Evolutionary conservation across 2,329 filamentous ascomycete species (phyloP), one percentile per base, ranked within the genome.

Genomic region (Pseudocercospora pini-densiflorae): DNA sequence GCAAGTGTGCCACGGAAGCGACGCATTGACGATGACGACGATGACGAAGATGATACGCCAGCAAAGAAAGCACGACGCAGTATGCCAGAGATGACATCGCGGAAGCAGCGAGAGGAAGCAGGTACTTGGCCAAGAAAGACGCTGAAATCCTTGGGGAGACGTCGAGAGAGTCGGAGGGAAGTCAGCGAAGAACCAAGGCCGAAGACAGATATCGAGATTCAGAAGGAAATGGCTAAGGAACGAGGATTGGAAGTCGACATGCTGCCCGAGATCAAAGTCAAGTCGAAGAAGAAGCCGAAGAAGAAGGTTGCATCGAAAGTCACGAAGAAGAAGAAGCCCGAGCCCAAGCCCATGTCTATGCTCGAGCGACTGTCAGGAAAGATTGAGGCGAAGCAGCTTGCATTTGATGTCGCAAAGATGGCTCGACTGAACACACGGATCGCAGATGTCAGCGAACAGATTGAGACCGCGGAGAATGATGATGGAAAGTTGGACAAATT

Each of bases 391-490:
- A 24, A 10, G 14, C 55, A 61, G n/a, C 49, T 65, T 21, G 31
- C 33, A 10, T 53, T 45, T 21, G 36, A 61, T 12, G 57, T 69
- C 55, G 61, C 62, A 19, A 62, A 68, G 27, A 66, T 70, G 16
- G 63, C 57, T 24, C 64, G 59, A 40, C 60, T 68, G 29, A 68
- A 70, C 36, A 36, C 51, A 24, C 61, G 59, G 3, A 59, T 68
- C 21, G 45, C 61, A 19, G 16, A 23, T 16, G 3, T 66, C 29
- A 62, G 33, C 54, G 58, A 60, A 8, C 21, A 53, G 9, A 53
- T 23, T 9, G 21, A 27, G 21, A 53, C 47, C 5, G 47, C 47
- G 8, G 16, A 23, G 21, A 9, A 27, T 12, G 19, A 27, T 2
- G 24, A 53, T 6, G 47, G 21, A 27, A 53, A 53, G 47, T n/a